phyloP scores from a whole-genome alignment of 2,329 filamentous ascomycete species.

The Trichoderma afroharzianum region DNA sequence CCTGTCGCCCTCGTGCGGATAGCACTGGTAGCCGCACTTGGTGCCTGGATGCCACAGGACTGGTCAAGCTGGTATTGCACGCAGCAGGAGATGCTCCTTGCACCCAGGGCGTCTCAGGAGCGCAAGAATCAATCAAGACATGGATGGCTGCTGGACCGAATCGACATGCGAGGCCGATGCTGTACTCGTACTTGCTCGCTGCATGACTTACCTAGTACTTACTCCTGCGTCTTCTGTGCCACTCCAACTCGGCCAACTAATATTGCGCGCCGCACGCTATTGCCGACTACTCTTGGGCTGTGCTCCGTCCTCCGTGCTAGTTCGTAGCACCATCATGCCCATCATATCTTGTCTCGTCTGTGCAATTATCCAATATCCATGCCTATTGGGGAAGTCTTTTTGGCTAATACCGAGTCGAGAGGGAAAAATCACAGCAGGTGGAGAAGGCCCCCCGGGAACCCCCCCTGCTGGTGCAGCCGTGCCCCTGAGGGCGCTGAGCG shows the following conservation, averaged over 20 bases:
- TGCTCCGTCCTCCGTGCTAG: background rate
- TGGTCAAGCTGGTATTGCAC: background rate
- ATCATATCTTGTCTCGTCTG: background rate
- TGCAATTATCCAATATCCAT: slow-evolving; percentile 2
- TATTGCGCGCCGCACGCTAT: slow-evolving; percentile 7
- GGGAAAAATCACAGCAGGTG: slow-evolving; percentile 6
- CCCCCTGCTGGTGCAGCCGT: background rate
- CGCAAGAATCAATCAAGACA: background rate
- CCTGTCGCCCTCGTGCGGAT: slow-evolving; percentile 15
- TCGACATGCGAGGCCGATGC: background rate
- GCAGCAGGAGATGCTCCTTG: slow-evolving; percentile 6
- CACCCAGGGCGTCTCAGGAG: slow-evolving; percentile 2
- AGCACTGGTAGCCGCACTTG: slow-evolving; percentile 1
- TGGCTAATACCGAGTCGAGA: slow-evolving; percentile 8
- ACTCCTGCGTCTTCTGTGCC: background rate
- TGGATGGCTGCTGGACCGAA: background rate
- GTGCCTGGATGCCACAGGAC: background rate
- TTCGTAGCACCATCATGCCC: background rate
- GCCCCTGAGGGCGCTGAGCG: slow-evolving; percentile 17
- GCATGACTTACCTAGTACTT: background rate
- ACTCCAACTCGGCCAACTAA: slow-evolving; percentile 14
- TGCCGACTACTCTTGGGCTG: slow-evolving; percentile 3
- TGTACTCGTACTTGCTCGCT: background rate
- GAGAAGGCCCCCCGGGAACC: background rate
- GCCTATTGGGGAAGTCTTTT: slow-evolving; percentile 5